Evolutionary conservation across 176 grass and related monocot genomes (phyloP).

Genomic region (Juncus effusus): DNA sequence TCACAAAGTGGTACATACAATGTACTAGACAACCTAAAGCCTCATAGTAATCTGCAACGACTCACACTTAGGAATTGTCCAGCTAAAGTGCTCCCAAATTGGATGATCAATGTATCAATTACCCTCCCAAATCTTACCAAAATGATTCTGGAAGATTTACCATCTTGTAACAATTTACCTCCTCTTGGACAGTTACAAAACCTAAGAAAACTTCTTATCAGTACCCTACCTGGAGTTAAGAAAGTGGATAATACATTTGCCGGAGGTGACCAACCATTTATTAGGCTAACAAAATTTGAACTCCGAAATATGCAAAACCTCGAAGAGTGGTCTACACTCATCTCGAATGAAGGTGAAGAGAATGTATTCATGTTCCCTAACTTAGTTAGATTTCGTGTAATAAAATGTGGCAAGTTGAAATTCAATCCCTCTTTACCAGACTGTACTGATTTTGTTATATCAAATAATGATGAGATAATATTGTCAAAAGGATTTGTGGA

Average conservation of each 20-base stretch:
- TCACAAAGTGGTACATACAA: background rate
- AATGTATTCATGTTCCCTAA: constrained; percentile 19
- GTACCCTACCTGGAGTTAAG: constrained; percentile 12
- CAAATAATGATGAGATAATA: constrained; percentile 12
- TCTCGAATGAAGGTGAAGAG: background rate
- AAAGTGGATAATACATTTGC: constrained; percentile 14
- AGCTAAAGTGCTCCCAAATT: constrained; percentile 13
- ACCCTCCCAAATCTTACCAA: constrained; percentile 9
- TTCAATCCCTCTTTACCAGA: constrained; percentile 22
- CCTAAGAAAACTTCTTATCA: constrained; percentile 1
- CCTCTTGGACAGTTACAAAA: constrained; percentile 18
- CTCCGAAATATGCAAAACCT: constrained; percentile 14
- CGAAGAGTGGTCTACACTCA: constrained; percentile 9
- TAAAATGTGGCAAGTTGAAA: constrained; percentile 20
- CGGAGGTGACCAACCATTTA: constrained; percentile 9
- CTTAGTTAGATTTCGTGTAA: constrained; percentile 3
- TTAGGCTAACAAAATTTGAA: constrained; percentile 7
- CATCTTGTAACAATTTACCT: constrained; percentile 20
- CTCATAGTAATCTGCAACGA: constrained; percentile 7
- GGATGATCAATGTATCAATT: constrained; percentile 21
- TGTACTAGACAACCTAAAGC: constrained; percentile 10
- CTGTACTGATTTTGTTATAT: constrained; percentile 10
- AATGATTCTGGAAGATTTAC: constrained; percentile 14
- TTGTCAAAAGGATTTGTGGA: background rate
- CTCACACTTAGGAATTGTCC: constrained; percentile 13